Conservation (phyloP, 2,329 filamentous ascomycete species). For the Pleoardoris graminearum region DNA sequence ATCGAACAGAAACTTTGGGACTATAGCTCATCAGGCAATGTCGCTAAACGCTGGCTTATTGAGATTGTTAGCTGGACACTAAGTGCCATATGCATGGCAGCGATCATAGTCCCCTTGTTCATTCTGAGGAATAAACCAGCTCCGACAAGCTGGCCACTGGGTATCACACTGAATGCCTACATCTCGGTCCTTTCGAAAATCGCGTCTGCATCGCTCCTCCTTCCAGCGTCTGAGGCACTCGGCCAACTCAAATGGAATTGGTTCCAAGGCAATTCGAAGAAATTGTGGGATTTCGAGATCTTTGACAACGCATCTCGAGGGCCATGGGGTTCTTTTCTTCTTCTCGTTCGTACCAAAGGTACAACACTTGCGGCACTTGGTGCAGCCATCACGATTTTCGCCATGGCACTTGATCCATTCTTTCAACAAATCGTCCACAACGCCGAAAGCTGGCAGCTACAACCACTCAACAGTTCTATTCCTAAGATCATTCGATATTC, state of each 20-base stretch:
- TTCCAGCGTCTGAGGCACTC: conserved; percentile 20
- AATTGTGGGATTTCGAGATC: conserved; percentile 24
- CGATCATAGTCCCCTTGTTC: conserved; percentile 10
- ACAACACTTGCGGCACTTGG: conserved; percentile 17
- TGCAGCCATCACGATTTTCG: conserved; percentile 17
- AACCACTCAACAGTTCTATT: background rate
- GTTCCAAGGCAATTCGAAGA: conserved; percentile 3
- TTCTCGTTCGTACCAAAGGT: conserved; percentile 10
- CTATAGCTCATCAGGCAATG: conserved; percentile 13
- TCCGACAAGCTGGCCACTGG: conserved; percentile 9
- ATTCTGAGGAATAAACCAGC: conserved; percentile 5
- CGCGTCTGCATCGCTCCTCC: conserved; percentile 16
- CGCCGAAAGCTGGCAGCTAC: conserved; percentile 3
- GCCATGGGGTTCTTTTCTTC: conserved; percentile 12
- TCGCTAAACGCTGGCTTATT: conserved; percentile 14
- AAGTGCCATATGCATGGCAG: conserved; percentile 16
- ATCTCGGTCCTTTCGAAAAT: conserved; percentile 19
- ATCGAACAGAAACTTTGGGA: conserved; percentile 15
- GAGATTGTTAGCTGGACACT: conserved; percentile 19
- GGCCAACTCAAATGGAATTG: conserved; percentile 14
- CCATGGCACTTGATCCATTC: conserved; percentile 15
- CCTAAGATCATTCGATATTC: no score
- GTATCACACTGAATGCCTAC: conserved; percentile 22
- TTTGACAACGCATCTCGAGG: conserved; percentile 19
- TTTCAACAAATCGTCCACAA: conserved; percentile 12